Evolutionary conservation across 495 filamentous ascomycete species (phyloP), one percentile per base, ranked within the genome.

Genomic region (Lentithecium fluviatile): DNA sequence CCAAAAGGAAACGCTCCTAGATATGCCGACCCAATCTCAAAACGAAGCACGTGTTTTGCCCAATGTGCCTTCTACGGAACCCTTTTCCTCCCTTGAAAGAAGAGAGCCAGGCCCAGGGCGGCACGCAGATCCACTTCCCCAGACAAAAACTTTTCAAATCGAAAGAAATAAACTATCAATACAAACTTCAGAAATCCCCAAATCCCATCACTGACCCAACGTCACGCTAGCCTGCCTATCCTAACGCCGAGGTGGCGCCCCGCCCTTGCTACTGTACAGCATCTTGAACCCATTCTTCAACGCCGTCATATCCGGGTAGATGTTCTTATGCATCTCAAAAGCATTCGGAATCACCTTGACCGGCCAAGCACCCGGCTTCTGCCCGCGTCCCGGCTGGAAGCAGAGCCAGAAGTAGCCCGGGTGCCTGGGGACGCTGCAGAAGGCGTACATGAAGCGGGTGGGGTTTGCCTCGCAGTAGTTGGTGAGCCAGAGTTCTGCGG

Each of bases 401-500:
- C 91, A 94, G 26, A 98, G 83, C 70, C 78, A 85, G 76, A 97
- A 98, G 76, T 96, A 97, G 40, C 95, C 95, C 2, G 95, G 88
- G 70, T 92, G 87, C 75, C 90, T 91, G 40, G 88, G 80, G 68
- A 96, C 90, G 70, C 94, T 84, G 79, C 92, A 96, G 81, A 97
- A 98, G 19, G 87, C 85, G 74, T 98, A 98, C 45, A 88, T 88
- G 47, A 88, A 94, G 56, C 94, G 89, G 65, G 86, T 93, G 2
- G 95, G 95, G 74, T 97, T 97, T 66, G 94, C 94, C 75, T 93
- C 87, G 65, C 90, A 90, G 76, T 97, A 98, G 20, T 90, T 95
- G 29, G 88, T 86, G 56, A 98, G 79, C 93, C 93, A 98, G 79
- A 87, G 86, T 74, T 97, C 95, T 96, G 70, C 53, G 38, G 34